Base-by-base conservation (phyloP, 75 land plant genomes). In the Picea glauca region DNA sequence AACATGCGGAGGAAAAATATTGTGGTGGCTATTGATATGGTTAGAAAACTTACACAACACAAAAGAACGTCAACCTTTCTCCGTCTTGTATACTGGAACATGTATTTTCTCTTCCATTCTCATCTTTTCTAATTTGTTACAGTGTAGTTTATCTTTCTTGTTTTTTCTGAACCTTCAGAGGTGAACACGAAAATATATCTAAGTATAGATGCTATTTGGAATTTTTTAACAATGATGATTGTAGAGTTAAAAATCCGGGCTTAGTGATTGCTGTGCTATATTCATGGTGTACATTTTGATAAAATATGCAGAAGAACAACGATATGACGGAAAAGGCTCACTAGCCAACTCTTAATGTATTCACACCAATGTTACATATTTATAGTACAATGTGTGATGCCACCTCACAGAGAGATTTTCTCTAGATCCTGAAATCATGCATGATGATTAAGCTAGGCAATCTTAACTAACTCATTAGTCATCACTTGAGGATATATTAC, bases 71-170 rank as follows among this genome's bases (percentile, higher is more conserved):
- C 88, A 15, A 86, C 81, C 40, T 84, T 96, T 78, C 88, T 96
- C 58, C 85, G 86, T 75, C 86, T 96, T 88, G 97, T 92, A 63
- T 87, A 89, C 15, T 73, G 79, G 56, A 94, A 89, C 76, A 84
- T 94, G 99, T 96, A 89, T 64, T 60, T 65, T 58, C 54, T 46
- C 31, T 3, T 78, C 43, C 33, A 72, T 56, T 61, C 20, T 58
- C 30, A 56, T 75, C 35, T 75, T 75, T 35, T 50, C 12, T 13
- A 75, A 1, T 23, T 21, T 30, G 1, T 75, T 18, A 26, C 21
- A 26, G 46, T 21, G 58, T 58, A 75, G 3, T 75, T 50, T 56
- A 35, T 50, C 5, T 15, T 26, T 50, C 14, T 15, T 26, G 32
- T 50, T 54, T 35, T 23, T 46, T 46, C 54, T 46, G 54, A 46